These are phyloP conservation scores for Leonotis leonurus DNA, from an alignment of 257 asterid genomes.

Conservation along the genomic window DNA sequence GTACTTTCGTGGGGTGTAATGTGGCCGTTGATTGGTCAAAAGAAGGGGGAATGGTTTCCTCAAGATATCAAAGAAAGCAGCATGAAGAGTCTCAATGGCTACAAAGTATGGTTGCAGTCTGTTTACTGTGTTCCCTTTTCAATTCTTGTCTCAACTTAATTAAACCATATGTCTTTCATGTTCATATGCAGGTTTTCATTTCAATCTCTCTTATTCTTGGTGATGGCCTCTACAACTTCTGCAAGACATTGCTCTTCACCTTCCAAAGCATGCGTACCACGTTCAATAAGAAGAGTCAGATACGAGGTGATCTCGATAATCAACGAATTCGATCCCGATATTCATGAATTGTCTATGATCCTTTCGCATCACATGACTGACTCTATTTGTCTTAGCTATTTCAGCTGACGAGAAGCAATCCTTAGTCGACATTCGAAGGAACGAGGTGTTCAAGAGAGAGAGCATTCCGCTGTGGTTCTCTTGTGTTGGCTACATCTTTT, in stretches of 20 bases:
- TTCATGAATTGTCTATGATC: no score
- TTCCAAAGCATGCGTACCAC: conserved; percentile 39
- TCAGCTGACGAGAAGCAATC: conserved; percentile 13
- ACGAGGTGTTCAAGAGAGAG: conserved; percentile 54
- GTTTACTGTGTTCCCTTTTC: background rate
- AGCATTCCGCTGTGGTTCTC: conserved; percentile 64
- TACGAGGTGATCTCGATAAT: conserved; percentile 31
- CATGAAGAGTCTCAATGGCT: conserved; percentile 63
- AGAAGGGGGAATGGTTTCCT: conserved; percentile 56
- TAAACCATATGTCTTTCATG: background rate
- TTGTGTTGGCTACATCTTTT: conserved; percentile 42
- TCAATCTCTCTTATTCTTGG: conserved; percentile 80
- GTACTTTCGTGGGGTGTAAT: conserved; percentile 62
- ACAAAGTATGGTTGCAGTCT: conserved; percentile 34
- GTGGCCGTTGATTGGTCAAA: conserved; percentile 54
- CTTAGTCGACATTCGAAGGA: conserved; percentile 27
- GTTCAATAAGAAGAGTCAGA: conserved; percentile 31
- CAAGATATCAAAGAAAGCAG: conserved; percentile 38
- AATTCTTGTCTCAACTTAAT: background rate
- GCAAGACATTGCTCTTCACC: conserved; percentile 54
- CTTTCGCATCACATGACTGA: no score
- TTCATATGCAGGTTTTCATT: conserved; percentile 58
- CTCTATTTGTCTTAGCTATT: background rate
- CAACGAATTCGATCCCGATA: no score
- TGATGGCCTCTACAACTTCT: conserved; percentile 77